phyloP scores from a whole-genome alignment of 768 basidiomycete species.

The Mycena leptocephala region DNA sequence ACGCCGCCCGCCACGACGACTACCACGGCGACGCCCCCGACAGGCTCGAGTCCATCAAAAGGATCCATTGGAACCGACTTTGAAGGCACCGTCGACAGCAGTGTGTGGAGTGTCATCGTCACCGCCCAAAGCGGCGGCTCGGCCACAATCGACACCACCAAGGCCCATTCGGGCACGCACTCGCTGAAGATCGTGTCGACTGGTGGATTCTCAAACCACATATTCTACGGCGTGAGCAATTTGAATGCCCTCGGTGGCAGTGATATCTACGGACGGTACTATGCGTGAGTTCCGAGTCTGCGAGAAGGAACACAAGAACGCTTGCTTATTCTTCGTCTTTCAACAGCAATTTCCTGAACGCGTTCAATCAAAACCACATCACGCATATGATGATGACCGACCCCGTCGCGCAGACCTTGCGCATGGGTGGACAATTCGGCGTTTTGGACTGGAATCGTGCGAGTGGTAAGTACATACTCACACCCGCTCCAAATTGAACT shows the following conservation, averaged over 20 bases:
- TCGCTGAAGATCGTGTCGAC: conserved; percentile 38
- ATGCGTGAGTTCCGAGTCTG: conserved; percentile 36
- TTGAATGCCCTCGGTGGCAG: conserved; percentile 34
- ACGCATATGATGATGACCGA: conserved; percentile 43
- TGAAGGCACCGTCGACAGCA: conserved; percentile 34
- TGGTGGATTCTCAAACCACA: conserved; percentile 33
- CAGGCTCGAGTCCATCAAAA: conserved; percentile 26
- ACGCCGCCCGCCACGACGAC: conserved; percentile 30
- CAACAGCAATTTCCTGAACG: conserved; percentile 37
- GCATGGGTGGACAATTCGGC: conserved; percentile 41
- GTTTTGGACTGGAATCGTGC: conserved; percentile 41
- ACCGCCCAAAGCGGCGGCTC: conserved; percentile 36
- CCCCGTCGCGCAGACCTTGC: conserved; percentile 38
- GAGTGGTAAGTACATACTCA: conserved; percentile 31
- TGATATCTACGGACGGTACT: conserved; percentile 37
- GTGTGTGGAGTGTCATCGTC: conserved; percentile 38
- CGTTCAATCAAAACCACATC: conserved; percentile 37
- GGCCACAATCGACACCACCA: conserved; percentile 38
- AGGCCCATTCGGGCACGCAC: conserved; percentile 38
- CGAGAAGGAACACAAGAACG: conserved; percentile 11
- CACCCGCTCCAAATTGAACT: conserved; percentile 17
- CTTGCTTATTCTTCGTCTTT: conserved; percentile 28
- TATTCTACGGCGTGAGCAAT: conserved; percentile 37
- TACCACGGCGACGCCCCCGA: conserved; percentile 30
- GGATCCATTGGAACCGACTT: conserved; percentile 37